Evolutionary conservation across 305 asterid species (phyloP).

Genomic region (Fraxinus albicans): DNA sequence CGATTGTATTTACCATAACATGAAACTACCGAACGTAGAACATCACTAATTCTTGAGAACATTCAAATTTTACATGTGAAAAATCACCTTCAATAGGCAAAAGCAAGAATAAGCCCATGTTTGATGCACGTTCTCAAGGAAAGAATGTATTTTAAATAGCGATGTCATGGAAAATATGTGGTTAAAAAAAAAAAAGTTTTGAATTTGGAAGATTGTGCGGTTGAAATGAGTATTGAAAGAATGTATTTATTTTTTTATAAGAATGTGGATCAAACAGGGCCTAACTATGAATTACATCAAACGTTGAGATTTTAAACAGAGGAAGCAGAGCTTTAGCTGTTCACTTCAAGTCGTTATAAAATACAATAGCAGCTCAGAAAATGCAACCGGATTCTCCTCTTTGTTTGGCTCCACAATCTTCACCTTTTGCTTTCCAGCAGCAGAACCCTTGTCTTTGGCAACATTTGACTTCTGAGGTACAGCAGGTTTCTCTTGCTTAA

Average conservation of each 20-base stretch:
- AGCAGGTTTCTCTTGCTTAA: slow-evolving; percentile 49
- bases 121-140: too few relatives aligned
- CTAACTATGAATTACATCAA: background rate
- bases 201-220: too few relatives aligned
- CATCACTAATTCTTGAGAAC: background rate
- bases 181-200: too few relatives aligned
- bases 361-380: background rate
- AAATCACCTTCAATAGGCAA: background rate
- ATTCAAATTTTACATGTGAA: background rate
- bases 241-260: too few relatives aligned
- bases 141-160: too few relatives aligned
- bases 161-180: too few relatives aligned
- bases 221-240: too few relatives aligned
- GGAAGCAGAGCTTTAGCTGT: background rate
- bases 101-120: background rate
- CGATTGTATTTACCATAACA: background rate
- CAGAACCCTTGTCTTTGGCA: slow-evolving; percentile 45
- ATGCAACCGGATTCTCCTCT: slow-evolving; percentile 20
- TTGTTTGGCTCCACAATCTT: slow-evolving; percentile 59
- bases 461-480: slow-evolving; percentile 44
- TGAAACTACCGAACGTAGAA: background rate
- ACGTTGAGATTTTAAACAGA: background rate
- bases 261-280: too few relatives aligned
- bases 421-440: slow-evolving; percentile 67
- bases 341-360: background rate